Conservation (phyloP, 225 moss, liverwort and hornwort genomes). For the Marchantia polymorpha region DNA sequence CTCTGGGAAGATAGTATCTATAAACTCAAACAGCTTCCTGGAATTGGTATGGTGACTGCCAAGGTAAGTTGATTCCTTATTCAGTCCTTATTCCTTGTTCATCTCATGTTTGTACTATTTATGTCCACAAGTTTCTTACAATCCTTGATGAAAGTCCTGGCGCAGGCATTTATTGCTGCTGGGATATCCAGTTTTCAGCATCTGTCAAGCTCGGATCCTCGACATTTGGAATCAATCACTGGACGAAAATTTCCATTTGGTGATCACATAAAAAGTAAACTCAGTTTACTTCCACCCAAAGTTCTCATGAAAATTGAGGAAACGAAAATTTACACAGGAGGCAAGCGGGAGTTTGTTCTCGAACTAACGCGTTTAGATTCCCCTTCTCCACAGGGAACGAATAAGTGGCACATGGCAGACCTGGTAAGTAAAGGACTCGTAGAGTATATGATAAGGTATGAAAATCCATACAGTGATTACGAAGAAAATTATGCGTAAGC, state of each 20-base stretch:
- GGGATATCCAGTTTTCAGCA: constrained; percentile 82
- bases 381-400: constrained; percentile 32
- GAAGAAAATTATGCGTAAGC: neutral
- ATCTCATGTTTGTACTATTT: neutral
- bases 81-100: neutral
- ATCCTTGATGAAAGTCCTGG: neutral
- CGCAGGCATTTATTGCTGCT: constrained; percentile 67
- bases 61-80: constrained; percentile 51
- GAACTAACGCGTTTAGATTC: constrained; percentile 58
- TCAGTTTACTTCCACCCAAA: constrained; percentile 67
- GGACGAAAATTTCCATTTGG: constrained; percentile 89
- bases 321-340: constrained; percentile 35
- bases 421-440: constrained; percentile 49
- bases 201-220: constrained; percentile 71
- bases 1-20: constrained; percentile 80
- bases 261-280: constrained; percentile 72
- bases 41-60: constrained; percentile 83
- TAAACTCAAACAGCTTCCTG: constrained; percentile 83
- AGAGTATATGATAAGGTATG: no score
- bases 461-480: neutral
- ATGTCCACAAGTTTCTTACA: neutral
- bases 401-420: constrained; percentile 75
- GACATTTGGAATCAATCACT: constrained; percentile 68
- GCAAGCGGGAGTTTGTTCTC: constrained; percentile 57
- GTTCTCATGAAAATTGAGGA: constrained; percentile 58